These are phyloP conservation scores for Hypericum androsaemum DNA, from an alignment of 345 rosid species.

Conservation along the genomic window DNA sequence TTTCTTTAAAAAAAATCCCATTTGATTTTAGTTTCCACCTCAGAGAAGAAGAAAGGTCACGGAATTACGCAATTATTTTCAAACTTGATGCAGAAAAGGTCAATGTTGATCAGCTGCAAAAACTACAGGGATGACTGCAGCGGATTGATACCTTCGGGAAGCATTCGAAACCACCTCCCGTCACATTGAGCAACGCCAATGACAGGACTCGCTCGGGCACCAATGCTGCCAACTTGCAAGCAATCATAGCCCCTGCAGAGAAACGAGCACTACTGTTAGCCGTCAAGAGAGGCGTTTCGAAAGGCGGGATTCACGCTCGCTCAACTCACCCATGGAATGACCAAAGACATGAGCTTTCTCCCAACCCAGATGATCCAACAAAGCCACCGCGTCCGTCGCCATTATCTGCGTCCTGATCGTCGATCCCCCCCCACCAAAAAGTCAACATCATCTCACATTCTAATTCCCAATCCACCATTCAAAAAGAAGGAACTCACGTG, in stretches of 20 bases:
- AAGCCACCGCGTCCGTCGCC: slow-evolving; percentile 78
- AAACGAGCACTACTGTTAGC: background rate
- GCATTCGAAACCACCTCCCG: slow-evolving; percentile 96
- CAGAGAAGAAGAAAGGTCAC: too few relatives aligned
- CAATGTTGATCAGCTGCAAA: background rate
- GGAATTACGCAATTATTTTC: too few relatives aligned
- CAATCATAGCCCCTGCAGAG: slow-evolving; percentile 86
- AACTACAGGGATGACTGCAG: background rate
- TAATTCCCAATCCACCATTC: background rate
- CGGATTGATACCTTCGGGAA: slow-evolving; percentile 64
- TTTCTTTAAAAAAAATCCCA: too few relatives aligned
- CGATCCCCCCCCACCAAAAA: too few relatives aligned
- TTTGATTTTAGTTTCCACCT: too few relatives aligned
- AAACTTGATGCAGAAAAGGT: too few relatives aligned
- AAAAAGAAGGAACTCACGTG: slow-evolving; percentile 43
- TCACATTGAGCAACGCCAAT: slow-evolving; percentile 81
- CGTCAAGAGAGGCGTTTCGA: too few relatives aligned
- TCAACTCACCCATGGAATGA: slow-evolving; percentile 80
- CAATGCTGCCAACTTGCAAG: slow-evolving; percentile 87
- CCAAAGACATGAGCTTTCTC: slow-evolving; percentile 72
- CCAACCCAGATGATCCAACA: slow-evolving; percentile 94
- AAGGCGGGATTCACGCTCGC: background rate
- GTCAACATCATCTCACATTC: too few relatives aligned
- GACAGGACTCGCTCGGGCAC: slow-evolving; percentile 75
- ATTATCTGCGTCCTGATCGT: slow-evolving; percentile 59